Percentiles rank a stretch among this genome's conserved stretches.
These are phyloP conservation scores for Aspergillus bombycis DNA, from an alignment of 2,329 filamentous ascomycete genomes.

Conservation along the genomic window DNA sequence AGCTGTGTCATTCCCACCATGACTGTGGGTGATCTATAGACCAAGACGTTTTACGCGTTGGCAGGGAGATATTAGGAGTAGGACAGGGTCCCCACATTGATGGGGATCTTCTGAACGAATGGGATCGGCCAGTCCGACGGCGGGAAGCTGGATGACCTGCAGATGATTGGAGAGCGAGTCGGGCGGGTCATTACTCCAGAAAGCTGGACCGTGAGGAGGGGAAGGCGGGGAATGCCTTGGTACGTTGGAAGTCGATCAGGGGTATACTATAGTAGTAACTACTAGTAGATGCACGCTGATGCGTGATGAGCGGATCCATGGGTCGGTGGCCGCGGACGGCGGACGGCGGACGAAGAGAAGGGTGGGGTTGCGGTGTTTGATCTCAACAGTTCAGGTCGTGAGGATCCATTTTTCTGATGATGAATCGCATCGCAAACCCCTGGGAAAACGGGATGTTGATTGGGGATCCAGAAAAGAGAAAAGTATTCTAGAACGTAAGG, in stretches of 20 bases:
- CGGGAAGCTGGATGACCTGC: neutral
- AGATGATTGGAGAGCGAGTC: neutral
- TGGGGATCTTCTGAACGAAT: neutral
- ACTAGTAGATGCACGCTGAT: neutral
- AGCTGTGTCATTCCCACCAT: neutral
- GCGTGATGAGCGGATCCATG: neutral
- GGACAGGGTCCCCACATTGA: too few species aligned
- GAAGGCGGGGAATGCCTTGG: neutral
- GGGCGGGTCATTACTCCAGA: neutral
- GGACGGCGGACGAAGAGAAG: neutral
- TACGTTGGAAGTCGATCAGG: neutral
- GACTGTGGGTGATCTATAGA: neutral
- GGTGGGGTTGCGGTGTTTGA: neutral
- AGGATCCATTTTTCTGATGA: neutral
- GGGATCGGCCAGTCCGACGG: neutral
- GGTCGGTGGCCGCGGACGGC: neutral
- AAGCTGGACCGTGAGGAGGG: neutral
- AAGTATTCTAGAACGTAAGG: slow-evolving; percentile 1
- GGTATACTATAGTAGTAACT: too few species aligned
- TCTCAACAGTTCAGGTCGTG: neutral
- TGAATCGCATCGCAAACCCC: neutral
- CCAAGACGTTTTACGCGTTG: neutral
- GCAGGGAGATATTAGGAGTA: neutral
- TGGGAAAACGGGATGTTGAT: neutral
- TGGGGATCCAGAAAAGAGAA: neutral